Evolutionary conservation across 805 yeast genomes (phyloP).

Genomic region (Candida verbasci): DNA sequence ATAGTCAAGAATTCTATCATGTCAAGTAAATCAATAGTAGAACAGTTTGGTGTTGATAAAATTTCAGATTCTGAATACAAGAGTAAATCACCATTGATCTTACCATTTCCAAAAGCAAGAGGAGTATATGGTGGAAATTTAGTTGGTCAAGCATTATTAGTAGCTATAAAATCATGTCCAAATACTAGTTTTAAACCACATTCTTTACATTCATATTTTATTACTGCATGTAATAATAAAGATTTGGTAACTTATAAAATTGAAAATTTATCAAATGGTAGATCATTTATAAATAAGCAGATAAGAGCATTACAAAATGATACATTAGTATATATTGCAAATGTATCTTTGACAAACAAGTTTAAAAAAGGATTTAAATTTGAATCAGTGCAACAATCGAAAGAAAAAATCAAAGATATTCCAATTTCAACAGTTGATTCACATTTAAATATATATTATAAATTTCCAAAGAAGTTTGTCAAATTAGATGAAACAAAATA

Average conservation of each 20-base stretch:
- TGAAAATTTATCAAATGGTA: constrained; percentile 31
- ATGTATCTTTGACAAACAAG: constrained; percentile 29
- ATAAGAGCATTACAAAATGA: constrained; percentile 25
- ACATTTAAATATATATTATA: constrained; percentile 10
- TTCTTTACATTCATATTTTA: constrained; percentile 30
- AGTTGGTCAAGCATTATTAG: constrained; percentile 33
- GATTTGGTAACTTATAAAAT: constrained; percentile 25
- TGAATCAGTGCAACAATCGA: constrained; percentile 26
- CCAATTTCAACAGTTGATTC: constrained; percentile 9
- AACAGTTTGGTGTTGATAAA: constrained; percentile 17
- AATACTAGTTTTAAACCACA: constrained; percentile 27
- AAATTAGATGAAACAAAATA: constrained; percentile 13
- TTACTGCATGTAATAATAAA: constrained; percentile 16
- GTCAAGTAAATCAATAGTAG: no score
- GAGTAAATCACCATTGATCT: constrained; percentile 18
- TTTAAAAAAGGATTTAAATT: constrained; percentile 23
- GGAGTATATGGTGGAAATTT: constrained; percentile 33
- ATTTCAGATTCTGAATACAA: constrained; percentile 11
- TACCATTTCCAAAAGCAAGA: constrained; percentile 18
- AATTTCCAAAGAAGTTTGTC: constrained; percentile 19
- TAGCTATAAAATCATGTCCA: constrained; percentile 24
- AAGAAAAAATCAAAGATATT: constrained; percentile 11
- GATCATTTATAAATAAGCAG: constrained; percentile 28
- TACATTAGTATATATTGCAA: constrained; percentile 20
- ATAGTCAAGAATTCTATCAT: no score